Evolutionary conservation across 2,329 filamentous ascomycete genomes (phyloP).

Genomic region (Microascus cirrosus): DNA sequence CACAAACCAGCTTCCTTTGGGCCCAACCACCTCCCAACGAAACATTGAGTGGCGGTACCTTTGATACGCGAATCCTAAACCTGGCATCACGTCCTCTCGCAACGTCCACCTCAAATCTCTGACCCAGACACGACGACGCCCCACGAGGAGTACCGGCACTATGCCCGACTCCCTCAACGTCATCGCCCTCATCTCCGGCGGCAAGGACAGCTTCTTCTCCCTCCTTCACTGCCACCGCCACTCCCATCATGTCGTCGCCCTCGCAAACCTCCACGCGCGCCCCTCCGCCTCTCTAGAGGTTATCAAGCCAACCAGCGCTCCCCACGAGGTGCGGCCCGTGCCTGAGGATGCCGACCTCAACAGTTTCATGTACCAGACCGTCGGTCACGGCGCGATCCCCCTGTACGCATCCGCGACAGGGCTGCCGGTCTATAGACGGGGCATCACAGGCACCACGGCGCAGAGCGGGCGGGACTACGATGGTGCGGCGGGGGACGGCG

Average conservation of each 20-base stretch:
- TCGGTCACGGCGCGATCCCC: constrained; percentile 78
- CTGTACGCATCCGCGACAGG: constrained; percentile 70
- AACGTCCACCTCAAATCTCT: neutral
- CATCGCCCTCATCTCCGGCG: constrained; percentile 87
- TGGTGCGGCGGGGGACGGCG: constrained; percentile 23
- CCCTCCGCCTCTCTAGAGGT: constrained; percentile 4
- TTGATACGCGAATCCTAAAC: neutral
- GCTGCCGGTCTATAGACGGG: constrained; percentile 72
- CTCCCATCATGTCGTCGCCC: constrained; percentile 73
- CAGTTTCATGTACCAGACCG: constrained; percentile 99
- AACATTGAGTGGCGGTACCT: too few relatives aligned
- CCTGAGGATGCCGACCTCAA: constrained; percentile 51
- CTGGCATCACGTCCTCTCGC: neutral
- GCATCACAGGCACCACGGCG: constrained; percentile 61
- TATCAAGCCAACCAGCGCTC: constrained; percentile 8
- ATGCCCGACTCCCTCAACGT: constrained; percentile 52
- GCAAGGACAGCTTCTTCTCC: constrained; percentile 94
- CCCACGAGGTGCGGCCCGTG: neutral
- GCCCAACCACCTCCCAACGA: too few relatives aligned
- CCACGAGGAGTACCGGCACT: neutral
- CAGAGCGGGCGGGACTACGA: constrained; percentile 63
- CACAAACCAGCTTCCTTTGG: too few relatives aligned
- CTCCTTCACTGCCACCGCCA: constrained; percentile 81
- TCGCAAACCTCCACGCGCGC: constrained; percentile 75
- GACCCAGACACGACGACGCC: neutral